Base-by-base conservation (phyloP, 2,329 filamentous ascomycete species). In the Verticillium isaacii region DNA sequence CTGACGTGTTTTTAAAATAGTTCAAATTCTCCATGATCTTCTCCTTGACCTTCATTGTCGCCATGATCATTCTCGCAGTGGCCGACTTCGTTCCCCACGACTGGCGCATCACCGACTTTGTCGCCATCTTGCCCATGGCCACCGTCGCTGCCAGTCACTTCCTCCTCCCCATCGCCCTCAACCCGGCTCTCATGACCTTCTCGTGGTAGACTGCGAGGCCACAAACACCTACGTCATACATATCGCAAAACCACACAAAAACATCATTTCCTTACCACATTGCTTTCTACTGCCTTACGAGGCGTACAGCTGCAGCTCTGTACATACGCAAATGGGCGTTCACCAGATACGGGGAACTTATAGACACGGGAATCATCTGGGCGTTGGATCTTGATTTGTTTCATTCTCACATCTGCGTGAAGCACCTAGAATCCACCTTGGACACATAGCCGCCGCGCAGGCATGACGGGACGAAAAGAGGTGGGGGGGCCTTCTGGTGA, bases 171-270 rank as follows among this genome's bases (percentile, higher is more conserved):
- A 80, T 93, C 62, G 89, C 85, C 4, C 77, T 93, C 57, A 93
- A 93, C 74, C 90, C 89, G n/a, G 89, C 89, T 23, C 78, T 92
- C 68, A 92, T 92, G 89, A 90, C 87, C 0, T 92, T 92, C 73
- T 90, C 88, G 11, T 92, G 88, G 86, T 92, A 84, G 71, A 65
- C 8, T 23, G 45, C n/a, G 45, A n/a, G 9, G 5, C 12, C 5
- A 5, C 45, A 50, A 23, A n/a, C 45, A 50, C 19, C 19, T 9
- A 50, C 19, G 19, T n/a, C 9, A 25, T 25, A 57, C 29, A 36
- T 63, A 39, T n/a, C 32, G 12, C 29, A 55, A 8, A 14, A 37
- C 12, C 23, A 23, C 45, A 29, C 19, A 50, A 50, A 50, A 50
- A 25, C n/a, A 50, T 23, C n/a, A 11, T 34, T 54, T 54, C 45